A percentile compares a stretch with the other conserved stretches of the same genome.
phyloP scores from a whole-genome alignment of 2,329 filamentous ascomycete genomes.

The Colletotrichum simmondsii region DNA sequence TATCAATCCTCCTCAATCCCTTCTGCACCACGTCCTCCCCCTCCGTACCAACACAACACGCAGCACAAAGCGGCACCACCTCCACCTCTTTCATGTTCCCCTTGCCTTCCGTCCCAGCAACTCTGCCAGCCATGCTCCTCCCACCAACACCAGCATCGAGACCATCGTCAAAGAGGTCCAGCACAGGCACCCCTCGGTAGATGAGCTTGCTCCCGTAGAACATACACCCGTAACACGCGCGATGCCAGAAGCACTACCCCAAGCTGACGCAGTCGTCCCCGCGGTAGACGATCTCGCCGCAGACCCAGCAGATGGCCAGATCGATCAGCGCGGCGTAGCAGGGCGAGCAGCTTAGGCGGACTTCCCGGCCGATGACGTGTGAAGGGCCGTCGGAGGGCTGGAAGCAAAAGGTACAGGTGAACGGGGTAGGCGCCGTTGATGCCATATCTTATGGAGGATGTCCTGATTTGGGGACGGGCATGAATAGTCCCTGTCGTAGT shows the following conservation, averaged over 20 bases:
- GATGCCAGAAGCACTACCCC: conserved; percentile 72
- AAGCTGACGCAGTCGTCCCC: conserved; percentile 66
- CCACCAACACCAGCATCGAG: conserved; percentile 29
- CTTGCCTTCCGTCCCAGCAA: conserved; percentile 22
- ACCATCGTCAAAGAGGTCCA: conserved; percentile 45
- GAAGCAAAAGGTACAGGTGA: conserved; percentile 69
- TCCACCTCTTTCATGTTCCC: conserved; percentile 52
- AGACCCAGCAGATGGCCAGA: conserved; percentile 68
- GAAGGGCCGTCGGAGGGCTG: conserved; percentile 48
- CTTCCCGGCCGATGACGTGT: conserved; percentile 55
- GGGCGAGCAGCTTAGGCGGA: conserved; percentile 58
- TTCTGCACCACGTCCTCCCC: conserved; percentile 50
- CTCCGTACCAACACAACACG: conserved; percentile 56
- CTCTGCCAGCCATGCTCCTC: neutral
- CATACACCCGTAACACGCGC: conserved; percentile 65
- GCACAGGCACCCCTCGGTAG: conserved; percentile 46
- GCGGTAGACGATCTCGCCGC: conserved; percentile 64
- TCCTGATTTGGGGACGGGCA: neutral
- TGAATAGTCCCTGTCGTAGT: neutral
- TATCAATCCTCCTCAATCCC: conserved; percentile 56
- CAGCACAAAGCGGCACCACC: conserved; percentile 60
- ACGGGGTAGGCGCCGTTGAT: conserved; percentile 40
- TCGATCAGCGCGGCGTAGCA: conserved; percentile 62
- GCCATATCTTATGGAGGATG: neutral
- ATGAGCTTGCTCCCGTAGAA: conserved; percentile 57